Evolutionary conservation across 2,329 filamentous ascomycete species (phyloP), one percentile per base, ranked within the genome.

Genomic region (Aureobasidium sp.): DNA sequence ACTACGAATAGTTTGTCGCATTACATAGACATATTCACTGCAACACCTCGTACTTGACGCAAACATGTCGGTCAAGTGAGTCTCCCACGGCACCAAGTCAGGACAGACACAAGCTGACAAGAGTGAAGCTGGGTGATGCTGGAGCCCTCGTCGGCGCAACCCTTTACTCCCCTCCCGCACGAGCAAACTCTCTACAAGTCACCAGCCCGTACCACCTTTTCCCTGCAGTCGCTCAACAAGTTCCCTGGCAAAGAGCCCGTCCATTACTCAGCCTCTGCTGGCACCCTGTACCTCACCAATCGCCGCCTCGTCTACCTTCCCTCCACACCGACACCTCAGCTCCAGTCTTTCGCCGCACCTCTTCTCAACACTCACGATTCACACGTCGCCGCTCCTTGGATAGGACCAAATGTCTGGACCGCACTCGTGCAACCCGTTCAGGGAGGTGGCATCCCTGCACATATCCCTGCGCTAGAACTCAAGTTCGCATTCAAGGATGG

Each of bases 401-500:
- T 96, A 73, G 92, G 93, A 25, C 88, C 91, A 5, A 97, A 96
- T 79, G 88, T 89, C 66, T 97, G 92, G 92, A 85, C 85, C 61
- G 88, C 89, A 29, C 78, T 87, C 48, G 85, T 95, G 62, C 87
- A 88, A 68, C 91, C 93, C 2, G 90, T 96, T 29, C 78, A 87
- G 1, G 89, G 89, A 39, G 94, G 94, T 41, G 90, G 90, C 54
- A 89, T 97, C 55, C 90, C 92, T 0, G 76, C 87, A 5, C 80
- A 87, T 27, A 82, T 90, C 64, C 82, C 87, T 21, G 85, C 86
- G 32, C 80, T 96, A 48, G 90, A 94, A 69, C 75, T 96, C 66
- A 91, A 89, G 72, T 82, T 97, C 68, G 91, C 87, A 27, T 97
- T 97, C 79, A 92, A 91, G 71, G 92, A 97, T 65, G 93, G 93